phyloP scores from a whole-genome alignment of 2,329 filamentous ascomycete genomes.

The Biscogniauxia marginata region DNA sequence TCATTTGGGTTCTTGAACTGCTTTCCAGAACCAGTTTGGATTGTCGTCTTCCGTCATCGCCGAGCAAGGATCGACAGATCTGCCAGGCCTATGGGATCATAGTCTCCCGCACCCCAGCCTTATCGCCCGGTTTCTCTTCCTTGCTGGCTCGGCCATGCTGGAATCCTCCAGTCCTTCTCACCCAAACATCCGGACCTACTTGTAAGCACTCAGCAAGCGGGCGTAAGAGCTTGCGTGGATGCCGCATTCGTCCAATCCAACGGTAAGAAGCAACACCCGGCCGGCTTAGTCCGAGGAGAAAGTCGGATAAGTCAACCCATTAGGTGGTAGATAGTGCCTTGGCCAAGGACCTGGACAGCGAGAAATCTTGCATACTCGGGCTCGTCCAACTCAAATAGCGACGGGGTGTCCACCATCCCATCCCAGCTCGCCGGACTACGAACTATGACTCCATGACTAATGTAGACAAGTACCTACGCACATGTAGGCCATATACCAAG shows the following conservation, averaged over 20 bases:
- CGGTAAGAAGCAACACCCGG: background rate
- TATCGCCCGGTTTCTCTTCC: background rate
- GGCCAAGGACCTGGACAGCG: background rate
- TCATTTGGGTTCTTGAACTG: slow-evolving; percentile 3
- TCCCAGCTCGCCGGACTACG: slow-evolving; percentile 10
- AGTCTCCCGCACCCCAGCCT: slow-evolving; percentile 14
- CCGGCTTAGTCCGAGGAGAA: background rate
- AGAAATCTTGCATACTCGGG: too few species aligned
- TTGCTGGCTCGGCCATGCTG: slow-evolving; percentile 10
- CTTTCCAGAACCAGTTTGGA: slow-evolving; percentile 16
- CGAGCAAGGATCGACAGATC: slow-evolving; percentile 27
- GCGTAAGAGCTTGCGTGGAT: background rate
- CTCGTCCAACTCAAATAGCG: background rate
- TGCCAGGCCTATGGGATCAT: slow-evolving; percentile 29
- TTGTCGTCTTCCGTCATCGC: slow-evolving; percentile 12
- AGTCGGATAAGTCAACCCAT: background rate
- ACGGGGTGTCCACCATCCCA: background rate
- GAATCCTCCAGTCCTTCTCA: slow-evolving; percentile 7
- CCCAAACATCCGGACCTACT: slow-evolving; percentile 12
- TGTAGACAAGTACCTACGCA: background rate
- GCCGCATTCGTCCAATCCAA: background rate
- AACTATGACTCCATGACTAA: background rate
- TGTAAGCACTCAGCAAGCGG: background rate
- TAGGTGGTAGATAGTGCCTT: background rate
- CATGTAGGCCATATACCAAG: background rate